These are phyloP conservation scores for Rhodotorula sphaerocarpa DNA, from an alignment of 768 basidiomycete genomes.

Conservation along the genomic window DNA sequence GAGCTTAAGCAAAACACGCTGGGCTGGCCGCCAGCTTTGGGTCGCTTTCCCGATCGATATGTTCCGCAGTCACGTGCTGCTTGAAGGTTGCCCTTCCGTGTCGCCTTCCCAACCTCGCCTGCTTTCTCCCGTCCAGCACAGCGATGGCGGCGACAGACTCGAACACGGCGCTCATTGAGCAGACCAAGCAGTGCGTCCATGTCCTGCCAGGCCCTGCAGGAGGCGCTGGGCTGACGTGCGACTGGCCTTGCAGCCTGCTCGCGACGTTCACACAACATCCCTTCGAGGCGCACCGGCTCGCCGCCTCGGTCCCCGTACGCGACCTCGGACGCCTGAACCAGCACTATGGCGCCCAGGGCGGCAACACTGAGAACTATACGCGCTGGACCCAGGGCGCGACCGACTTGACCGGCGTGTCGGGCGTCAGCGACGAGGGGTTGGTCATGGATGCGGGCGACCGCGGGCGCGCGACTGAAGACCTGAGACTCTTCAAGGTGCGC, in stretches of 20 bases:
- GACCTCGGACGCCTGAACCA: background rate
- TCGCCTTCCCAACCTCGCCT: too few species aligned
- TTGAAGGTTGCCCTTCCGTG: too few species aligned
- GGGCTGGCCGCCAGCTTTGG: too few species aligned
- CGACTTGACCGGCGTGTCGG: conserved; percentile 10
- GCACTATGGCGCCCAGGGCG: background rate
- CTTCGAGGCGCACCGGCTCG: conserved; percentile 8
- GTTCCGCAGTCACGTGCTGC: too few species aligned
- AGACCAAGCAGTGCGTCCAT: conserved; percentile 27
- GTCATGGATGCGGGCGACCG: conserved; percentile 22
- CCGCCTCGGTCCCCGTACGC: background rate
- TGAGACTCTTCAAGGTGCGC: conserved; percentile 32
- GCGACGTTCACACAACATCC: conserved; percentile 1
- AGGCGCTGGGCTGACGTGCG: too few species aligned
- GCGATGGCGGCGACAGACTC: background rate
- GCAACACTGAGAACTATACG: conserved; percentile 21
- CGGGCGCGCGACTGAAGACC: conserved; percentile 12
- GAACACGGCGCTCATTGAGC: conserved; percentile 3
- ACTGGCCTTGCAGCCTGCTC: conserved; percentile 6
- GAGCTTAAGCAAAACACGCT: too few species aligned
- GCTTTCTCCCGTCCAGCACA: too few species aligned
- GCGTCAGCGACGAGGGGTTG: conserved; percentile 12
- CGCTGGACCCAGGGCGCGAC: conserved; percentile 19
- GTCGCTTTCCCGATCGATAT: too few species aligned
- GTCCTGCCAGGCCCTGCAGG: background rate